Percentiles rank a stretch among this genome's conserved stretches.
Conservation (phyloP, 129 eudicot genomes). For the Arctium minus region DNA sequence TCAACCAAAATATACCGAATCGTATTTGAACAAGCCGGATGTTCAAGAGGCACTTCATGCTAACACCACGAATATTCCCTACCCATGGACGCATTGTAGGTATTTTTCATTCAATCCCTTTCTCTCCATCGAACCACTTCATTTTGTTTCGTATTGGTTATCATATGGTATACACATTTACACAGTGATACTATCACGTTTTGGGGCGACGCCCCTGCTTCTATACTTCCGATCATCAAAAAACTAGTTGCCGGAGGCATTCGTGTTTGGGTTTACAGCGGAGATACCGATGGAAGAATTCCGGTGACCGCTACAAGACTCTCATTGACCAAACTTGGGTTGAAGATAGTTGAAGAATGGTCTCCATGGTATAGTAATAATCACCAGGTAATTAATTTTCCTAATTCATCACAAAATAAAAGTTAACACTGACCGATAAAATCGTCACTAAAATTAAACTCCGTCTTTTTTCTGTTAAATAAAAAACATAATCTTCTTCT, state of each 20-base stretch:
- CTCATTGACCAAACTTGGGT: constrained; percentile 57
- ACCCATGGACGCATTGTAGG: constrained; percentile 91
- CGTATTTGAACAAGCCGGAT: constrained; percentile 60
- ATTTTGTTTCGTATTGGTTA: background rate
- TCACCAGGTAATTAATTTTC: constrained; percentile 46
- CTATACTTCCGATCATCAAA: constrained; percentile 53
- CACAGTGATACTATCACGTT: constrained; percentile 43
- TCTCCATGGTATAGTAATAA: constrained; percentile 70
- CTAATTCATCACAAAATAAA: background rate
- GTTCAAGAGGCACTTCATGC: constrained; percentile 92
- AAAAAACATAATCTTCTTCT: no score
- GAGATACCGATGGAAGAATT: constrained; percentile 81
- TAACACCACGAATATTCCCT: constrained; percentile 66
- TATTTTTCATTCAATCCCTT: constrained; percentile 9
- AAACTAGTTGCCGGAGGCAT: constrained; percentile 53
- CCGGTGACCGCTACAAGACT: constrained; percentile 81
- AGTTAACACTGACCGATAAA: background rate
- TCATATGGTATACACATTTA: background rate
- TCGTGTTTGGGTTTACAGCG: constrained; percentile 81
- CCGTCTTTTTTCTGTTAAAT: no score
- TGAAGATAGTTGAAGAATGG: constrained; percentile 67
- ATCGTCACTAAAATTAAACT: no score
- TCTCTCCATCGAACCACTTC: background rate
- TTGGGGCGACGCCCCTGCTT: constrained; percentile 59
- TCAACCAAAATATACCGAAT: constrained; percentile 38